Conservation (phyloP, 495 filamentous ascomycete species). For the Penicillium simplicissimum region DNA sequence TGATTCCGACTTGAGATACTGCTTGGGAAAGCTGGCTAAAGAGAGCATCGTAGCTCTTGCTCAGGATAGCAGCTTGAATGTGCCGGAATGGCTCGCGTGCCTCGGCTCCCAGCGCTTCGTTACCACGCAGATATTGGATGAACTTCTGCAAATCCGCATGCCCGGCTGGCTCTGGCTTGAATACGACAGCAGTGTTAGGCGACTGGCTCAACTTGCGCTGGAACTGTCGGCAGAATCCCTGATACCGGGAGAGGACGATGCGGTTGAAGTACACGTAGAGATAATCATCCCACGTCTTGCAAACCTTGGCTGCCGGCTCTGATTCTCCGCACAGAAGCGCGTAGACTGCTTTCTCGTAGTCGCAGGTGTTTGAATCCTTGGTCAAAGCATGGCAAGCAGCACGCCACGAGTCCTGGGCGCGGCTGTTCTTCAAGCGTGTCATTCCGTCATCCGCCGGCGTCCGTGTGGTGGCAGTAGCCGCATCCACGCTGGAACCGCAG, state of each 20-base stretch:
- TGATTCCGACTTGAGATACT: conserved; percentile 35
- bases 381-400: conserved; percentile 79
- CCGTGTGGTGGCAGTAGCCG: conserved; percentile 27
- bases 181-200: conserved; percentile 33
- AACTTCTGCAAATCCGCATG: conserved; percentile 44
- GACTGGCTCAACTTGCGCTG: conserved; percentile 44
- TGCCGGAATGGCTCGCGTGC: conserved; percentile 48
- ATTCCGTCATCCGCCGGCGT: conserved; percentile 44
- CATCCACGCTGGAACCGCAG: conserved; percentile 45
- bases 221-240: conserved; percentile 47
- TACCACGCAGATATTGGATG: conserved; percentile 37
- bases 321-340: conserved; percentile 83
- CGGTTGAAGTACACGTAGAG: conserved; percentile 90
- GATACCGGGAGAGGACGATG: conserved; percentile 59
- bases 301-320: conserved; percentile 71
- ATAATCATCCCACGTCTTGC: conserved; percentile 82
- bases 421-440: conserved; percentile 50
- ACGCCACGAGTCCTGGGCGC: conserved; percentile 66
- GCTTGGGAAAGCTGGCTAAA: conserved; percentile 41
- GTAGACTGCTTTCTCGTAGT: conserved; percentile 87
- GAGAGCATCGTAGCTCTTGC: conserved; percentile 41
- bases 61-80: conserved; percentile 50
- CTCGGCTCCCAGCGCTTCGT: conserved; percentile 39
- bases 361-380: conserved; percentile 61
- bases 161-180: conserved; percentile 41